Conservation (phyloP, 2,329 filamentous ascomycete genomes). For the Penicillium hordei region DNA sequence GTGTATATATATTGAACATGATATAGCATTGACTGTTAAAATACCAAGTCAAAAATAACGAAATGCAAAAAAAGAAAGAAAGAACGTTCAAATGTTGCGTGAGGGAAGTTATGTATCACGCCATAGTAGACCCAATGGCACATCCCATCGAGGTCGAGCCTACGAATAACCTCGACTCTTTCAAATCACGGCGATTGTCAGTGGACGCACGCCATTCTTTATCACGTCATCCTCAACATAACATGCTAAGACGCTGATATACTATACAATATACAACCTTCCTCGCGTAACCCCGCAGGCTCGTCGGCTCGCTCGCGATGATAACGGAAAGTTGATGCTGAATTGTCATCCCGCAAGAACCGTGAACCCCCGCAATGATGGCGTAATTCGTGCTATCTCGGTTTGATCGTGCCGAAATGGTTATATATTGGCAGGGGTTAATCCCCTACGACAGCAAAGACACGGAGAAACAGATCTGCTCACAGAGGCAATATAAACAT, state of each 20-base stretch:
- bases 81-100: background rate
- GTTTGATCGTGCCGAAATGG: conserved; percentile 4
- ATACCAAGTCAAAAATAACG: background rate
- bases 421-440: conserved; percentile 11
- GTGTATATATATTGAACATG: too few species aligned
- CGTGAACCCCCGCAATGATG: conserved; percentile 19
- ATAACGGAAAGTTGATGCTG: background rate
- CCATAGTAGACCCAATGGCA: background rate
- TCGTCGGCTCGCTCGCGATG: conserved; percentile 1
- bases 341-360: background rate
- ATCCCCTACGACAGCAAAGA: background rate
- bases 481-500: background rate
- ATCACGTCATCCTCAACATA: conserved; percentile 13
- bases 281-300: conserved; percentile 1
- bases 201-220: conserved; percentile 1
- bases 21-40: background rate
- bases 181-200: background rate
- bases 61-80: background rate
- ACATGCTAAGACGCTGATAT: background rate
- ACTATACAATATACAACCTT: background rate
- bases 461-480: background rate
- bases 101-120: background rate
- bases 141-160: too few species aligned
- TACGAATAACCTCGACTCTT: too few species aligned
- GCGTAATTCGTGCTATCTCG: conserved; percentile 12